Conservation (phyloP, 208 protist genomes). For the Trypanosoma theileri region DNA sequence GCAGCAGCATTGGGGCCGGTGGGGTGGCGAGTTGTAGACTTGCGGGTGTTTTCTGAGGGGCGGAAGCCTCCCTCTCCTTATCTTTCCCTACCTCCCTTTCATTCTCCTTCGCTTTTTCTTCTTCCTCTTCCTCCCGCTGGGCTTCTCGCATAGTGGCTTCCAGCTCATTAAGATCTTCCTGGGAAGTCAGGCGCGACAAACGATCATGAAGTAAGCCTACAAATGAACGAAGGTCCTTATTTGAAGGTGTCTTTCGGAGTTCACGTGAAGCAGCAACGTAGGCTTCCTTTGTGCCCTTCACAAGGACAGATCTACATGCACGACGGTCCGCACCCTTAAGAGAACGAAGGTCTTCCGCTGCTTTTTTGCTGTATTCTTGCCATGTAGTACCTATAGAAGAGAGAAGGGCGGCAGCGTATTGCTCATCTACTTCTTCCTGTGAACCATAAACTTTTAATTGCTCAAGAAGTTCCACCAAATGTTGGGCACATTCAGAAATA, state of each 20-base stretch:
- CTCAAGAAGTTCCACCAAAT: constrained; percentile 61
- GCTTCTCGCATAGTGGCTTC: constrained; percentile 26
- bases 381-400: constrained; percentile 56
- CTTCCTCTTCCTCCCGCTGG: constrained; percentile 31
- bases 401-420: constrained; percentile 54
- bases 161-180: constrained; percentile 46
- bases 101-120: neutral
- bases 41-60: constrained; percentile 15
- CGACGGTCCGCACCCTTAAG: constrained; percentile 19
- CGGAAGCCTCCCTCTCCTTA: neutral
- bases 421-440: constrained; percentile 31
- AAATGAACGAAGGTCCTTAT: constrained; percentile 45
- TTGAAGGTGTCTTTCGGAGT: constrained; percentile 35
- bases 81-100: neutral
- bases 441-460: constrained; percentile 52
- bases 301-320: constrained; percentile 33
- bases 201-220: constrained; percentile 58
- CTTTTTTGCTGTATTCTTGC: constrained; percentile 46
- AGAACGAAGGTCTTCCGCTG: constrained; percentile 10
- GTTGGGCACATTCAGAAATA: constrained; percentile 57
- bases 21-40: constrained; percentile 37
- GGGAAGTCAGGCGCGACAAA: constrained; percentile 42
- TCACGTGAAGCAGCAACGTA: constrained; percentile 45
- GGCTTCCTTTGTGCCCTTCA: constrained; percentile 46
- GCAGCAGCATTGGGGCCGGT: constrained; percentile 40